phyloP scores from a whole-genome alignment of 176 grass and related monocot species.

The Zoysia japonica region DNA sequence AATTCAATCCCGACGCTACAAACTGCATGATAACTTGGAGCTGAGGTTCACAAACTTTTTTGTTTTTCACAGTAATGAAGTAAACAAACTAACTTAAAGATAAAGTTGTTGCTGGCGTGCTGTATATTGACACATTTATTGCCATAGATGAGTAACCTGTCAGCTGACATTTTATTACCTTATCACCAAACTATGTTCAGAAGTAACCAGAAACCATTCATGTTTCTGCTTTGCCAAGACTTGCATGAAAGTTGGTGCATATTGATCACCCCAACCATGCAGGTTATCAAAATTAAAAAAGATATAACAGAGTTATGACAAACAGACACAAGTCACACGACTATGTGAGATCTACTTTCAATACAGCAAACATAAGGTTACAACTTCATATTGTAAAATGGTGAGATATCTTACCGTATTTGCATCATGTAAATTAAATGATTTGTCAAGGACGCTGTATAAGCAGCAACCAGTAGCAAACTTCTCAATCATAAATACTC shows the following conservation, averaged over 20 bases:
- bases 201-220: constrained; percentile 11
- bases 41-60: neutral
- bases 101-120: neutral
- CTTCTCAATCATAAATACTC: constrained; percentile 84
- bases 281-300: neutral
- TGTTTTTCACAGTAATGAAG: neutral
- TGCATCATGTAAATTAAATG: constrained; percentile 89
- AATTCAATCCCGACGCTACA: neutral
- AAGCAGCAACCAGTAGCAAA: constrained; percentile 85
- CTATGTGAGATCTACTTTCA: constrained; percentile 18
- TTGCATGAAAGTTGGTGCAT: constrained; percentile 20
- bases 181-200: constrained; percentile 12
- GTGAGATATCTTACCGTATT: constrained; percentile 63
- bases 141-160: neutral
- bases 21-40: neutral
- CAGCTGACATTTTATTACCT: constrained; percentile 17
- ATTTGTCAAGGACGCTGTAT: constrained; percentile 91
- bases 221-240: neutral
- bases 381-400: constrained; percentile 17
- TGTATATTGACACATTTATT: neutral
- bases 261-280: constrained; percentile 34
- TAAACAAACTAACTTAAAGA: neutral
- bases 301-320: neutral
- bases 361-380: constrained; percentile 6
- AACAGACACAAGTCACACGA: neutral